phyloP scores from a whole-genome alignment of 1,284 basidiomycete species.

The Grifola frondosa region DNA sequence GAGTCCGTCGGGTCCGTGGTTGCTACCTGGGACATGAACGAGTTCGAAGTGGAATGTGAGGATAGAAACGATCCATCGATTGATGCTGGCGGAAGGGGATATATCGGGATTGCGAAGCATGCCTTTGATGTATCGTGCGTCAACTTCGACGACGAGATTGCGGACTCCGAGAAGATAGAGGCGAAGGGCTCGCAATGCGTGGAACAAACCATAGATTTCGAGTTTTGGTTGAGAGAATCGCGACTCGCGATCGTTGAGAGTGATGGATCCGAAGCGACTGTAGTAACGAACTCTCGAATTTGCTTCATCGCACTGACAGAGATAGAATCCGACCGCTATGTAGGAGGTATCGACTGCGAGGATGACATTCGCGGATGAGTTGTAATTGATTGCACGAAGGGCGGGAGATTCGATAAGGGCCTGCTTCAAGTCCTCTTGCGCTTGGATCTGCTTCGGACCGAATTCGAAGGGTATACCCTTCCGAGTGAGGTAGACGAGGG shows the following conservation, averaged over 20 bases:
- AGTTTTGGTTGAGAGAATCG: slow-evolving; percentile 42
- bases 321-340: slow-evolving; percentile 34
- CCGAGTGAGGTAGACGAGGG: slow-evolving; percentile 25
- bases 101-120: slow-evolving; percentile 45
- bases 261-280: slow-evolving; percentile 33
- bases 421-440: slow-evolving; percentile 26
- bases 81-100: slow-evolving; percentile 35
- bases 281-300: slow-evolving; percentile 11
- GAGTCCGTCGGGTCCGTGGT: slow-evolving; percentile 37
- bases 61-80: slow-evolving; percentile 41
- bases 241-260: slow-evolving; percentile 34
- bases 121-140: slow-evolving; percentile 40
- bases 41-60: slow-evolving; percentile 36
- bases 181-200: slow-evolving; percentile 25
- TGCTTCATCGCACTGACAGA: slow-evolving; percentile 30
- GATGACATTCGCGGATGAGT: slow-evolving; percentile 36
- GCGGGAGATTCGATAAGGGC: slow-evolving; percentile 20
- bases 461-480: slow-evolving; percentile 22
- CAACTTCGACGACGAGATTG: slow-evolving; percentile 38
- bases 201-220: slow-evolving; percentile 40
- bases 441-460: slow-evolving; percentile 21
- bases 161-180: slow-evolving; percentile 34
- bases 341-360: slow-evolving; percentile 37
- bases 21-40: slow-evolving; percentile 31
- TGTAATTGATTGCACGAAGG: slow-evolving; percentile 49